Evolutionary conservation across 805 yeast species (phyloP).

Genomic region (Yarrowia porcina): DNA sequence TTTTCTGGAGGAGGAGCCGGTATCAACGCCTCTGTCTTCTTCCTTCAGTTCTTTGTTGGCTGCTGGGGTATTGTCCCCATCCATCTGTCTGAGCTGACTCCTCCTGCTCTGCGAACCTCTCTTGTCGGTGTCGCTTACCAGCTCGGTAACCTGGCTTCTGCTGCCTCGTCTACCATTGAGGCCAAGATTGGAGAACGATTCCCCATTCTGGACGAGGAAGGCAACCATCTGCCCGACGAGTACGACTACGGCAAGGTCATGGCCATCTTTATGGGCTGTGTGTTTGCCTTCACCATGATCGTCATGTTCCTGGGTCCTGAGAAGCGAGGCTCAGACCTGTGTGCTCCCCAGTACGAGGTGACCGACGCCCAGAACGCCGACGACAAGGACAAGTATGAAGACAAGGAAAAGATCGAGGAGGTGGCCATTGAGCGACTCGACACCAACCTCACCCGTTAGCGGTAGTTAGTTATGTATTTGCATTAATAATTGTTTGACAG

Average conservation of each 20-base stretch:
- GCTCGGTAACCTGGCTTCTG: conserved; percentile 67
- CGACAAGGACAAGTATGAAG: not conserved
- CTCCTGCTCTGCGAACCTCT: conserved; percentile 60
- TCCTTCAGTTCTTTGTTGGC: conserved; percentile 64
- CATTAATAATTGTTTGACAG: not conserved
- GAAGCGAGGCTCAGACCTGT: conserved; percentile 33
- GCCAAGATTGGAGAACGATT: conserved; percentile 57
- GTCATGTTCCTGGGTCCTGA: conserved; percentile 59
- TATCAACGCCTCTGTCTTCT: conserved; percentile 59
- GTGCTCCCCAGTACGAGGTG: conserved; percentile 29
- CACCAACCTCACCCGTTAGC: not conserved
- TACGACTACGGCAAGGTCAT: conserved; percentile 68
- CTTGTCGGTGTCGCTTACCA: conserved; percentile 64
- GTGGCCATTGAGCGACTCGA: not conserved
- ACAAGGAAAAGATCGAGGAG: not conserved
- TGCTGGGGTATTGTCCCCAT: conserved; percentile 73
- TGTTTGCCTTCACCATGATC: conserved; percentile 51
- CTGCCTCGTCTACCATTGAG: conserved; percentile 71
- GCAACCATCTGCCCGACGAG: conserved; percentile 35
- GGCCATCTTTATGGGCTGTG: conserved; percentile 67
- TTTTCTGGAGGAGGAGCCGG: conserved; percentile 45
- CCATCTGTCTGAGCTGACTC: conserved; percentile 62
- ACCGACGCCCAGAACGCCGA: conserved; percentile 2
- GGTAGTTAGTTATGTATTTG: not conserved
- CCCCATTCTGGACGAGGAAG: conserved; percentile 46